Evolutionary conservation across 1,284 basidiomycete species (phyloP).

Genomic region (Ustilago curta): DNA sequence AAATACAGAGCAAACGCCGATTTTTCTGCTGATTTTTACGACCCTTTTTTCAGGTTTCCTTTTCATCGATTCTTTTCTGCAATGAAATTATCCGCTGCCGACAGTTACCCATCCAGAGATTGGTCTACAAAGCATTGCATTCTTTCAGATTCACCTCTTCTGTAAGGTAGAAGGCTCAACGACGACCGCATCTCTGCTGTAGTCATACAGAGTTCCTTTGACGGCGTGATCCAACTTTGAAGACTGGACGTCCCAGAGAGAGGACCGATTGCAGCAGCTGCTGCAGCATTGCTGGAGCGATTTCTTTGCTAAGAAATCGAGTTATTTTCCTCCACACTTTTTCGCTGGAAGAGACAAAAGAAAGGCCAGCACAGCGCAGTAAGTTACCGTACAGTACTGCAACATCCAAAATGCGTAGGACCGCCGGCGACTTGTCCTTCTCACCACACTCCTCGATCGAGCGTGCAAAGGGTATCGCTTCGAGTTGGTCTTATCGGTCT

Average conservation of each 20-base stretch:
- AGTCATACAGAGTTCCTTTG: neutral
- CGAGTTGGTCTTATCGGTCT: too few species aligned
- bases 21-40: neutral
- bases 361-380: slow-evolving; percentile 12
- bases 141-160: too few species aligned
- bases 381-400: too few species aligned
- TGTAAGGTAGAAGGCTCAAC: too few species aligned
- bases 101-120: neutral
- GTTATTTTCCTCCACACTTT: slow-evolving; percentile 39
- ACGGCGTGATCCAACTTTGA: too few species aligned
- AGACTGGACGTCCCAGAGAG: neutral
- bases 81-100: neutral
- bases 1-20: neutral
- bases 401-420: too few species aligned
- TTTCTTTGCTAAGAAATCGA: slow-evolving; percentile 37
- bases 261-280: too few species aligned
- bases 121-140: neutral
- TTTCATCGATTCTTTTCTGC: neutral
- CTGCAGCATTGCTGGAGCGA: slow-evolving; percentile 14
- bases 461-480: too few species aligned
- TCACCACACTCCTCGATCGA: slow-evolving; percentile 24
- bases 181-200: neutral
- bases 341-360: neutral
- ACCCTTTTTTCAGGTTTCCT: neutral
- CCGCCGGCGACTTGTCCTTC: too few species aligned